phyloP scores from a whole-genome alignment of 208 protist genomes.

The Kentomonas sorsogonicus region DNA sequence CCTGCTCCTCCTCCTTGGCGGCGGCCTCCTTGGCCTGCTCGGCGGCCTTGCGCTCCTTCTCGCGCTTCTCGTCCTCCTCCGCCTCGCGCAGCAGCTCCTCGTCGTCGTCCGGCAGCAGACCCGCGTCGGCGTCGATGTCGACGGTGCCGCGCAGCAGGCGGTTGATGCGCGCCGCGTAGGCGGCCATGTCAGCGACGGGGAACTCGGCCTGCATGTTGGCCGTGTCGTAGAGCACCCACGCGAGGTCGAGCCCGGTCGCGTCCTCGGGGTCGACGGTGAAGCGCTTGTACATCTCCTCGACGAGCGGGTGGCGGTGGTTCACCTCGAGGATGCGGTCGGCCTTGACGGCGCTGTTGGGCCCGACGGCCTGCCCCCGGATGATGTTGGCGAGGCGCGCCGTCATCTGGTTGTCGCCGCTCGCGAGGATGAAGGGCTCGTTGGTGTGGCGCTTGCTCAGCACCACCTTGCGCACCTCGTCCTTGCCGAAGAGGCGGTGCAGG shows the following conservation, averaged over 20 bases:
- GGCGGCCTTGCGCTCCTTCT: slow-evolving; percentile 8
- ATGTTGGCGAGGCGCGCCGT: slow-evolving; percentile 97
- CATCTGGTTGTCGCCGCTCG: slow-evolving; percentile 90
- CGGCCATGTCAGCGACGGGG: slow-evolving; percentile 64
- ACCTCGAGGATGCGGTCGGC: slow-evolving; percentile 95
- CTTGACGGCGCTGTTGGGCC: slow-evolving; percentile 30
- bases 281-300: slow-evolving; percentile 89
- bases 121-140: slow-evolving; percentile 60
- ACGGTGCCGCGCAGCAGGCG: slow-evolving; percentile 86
- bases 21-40: not conserved
- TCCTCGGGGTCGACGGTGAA: slow-evolving; percentile 87
- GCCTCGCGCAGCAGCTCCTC: slow-evolving; percentile 41
- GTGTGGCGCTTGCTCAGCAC: slow-evolving; percentile 90
- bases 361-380: slow-evolving; percentile 93
- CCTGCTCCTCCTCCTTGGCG: slow-evolving; percentile 4
- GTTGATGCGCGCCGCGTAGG: slow-evolving; percentile 81
- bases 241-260: slow-evolving; percentile 77
- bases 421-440: slow-evolving; percentile 93
- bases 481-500: slow-evolving; percentile 75
- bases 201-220: slow-evolving; percentile 93
- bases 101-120: slow-evolving; percentile 68
- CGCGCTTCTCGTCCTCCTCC: slow-evolving; percentile 26
- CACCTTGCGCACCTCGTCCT: slow-evolving; percentile 82
- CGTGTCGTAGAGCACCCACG: slow-evolving; percentile 95
- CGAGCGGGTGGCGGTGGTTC: slow-evolving; percentile 97